Base-by-base conservation (phyloP, 306 rosid species). In the Acacia acuminata region DNA sequence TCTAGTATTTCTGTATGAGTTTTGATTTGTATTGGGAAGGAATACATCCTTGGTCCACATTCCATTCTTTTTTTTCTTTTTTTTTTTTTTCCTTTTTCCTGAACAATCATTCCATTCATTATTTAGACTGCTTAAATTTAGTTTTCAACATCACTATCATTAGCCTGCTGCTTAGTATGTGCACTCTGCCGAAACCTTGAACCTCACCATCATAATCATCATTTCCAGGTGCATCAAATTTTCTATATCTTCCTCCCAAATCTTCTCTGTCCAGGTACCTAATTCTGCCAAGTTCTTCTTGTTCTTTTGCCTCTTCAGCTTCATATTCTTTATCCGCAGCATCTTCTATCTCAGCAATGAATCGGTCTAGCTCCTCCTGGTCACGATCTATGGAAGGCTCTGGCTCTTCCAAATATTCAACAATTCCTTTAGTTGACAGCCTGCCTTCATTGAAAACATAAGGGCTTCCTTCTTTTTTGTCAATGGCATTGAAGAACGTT, bases 251-350 rank as follows among this genome's bases (percentile, higher is more conserved):
- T 82, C 96, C 99, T 43, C 92, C 90, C 79, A 66, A 89, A 56
- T 95, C 97, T 84, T 93, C 97, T 87, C 71, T 93, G 84, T 95
- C 92, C 96, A 91, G 76, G 79, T 95, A 93, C 89, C 90, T 87
- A 48, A 95, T 64, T 88, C 89, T 84, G 9, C 92, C 90, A 50
- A 87, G 14, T 85, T 93, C 98, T 83, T 95, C 96, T 53, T 93
- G 86, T 87, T 95, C 99, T 77, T 90, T 94, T 30, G 89, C 99
- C 84, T 95, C 99, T 88, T 95, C 99, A 7, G 89, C 98, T 51
- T 89, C 96, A 84, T 91, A 95, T 83, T 95, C 99, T 81, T 89
- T 90, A 85, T 93, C 99, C 0, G 99, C 99, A 36, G 98, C 99
- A 79, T 92, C 93, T 91, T 93, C 99, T 80, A 95, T 95, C 79